A percentile compares a stretch with the other conserved stretches of the same genome.
Evolutionary conservation across 352 stramenopile species (phyloP).

Genomic region (Plasmopara halstedii): DNA sequence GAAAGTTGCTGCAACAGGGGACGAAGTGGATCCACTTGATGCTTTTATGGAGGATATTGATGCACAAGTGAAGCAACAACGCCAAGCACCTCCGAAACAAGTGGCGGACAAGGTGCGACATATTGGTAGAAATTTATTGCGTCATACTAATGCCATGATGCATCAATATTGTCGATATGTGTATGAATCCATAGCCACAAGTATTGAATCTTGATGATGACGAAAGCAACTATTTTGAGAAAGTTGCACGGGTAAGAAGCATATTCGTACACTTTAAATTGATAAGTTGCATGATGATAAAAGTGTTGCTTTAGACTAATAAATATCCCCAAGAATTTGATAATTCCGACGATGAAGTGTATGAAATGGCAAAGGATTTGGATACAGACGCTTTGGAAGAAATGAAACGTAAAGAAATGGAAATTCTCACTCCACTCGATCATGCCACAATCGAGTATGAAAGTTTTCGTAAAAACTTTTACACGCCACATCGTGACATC

Average conservation of each 20-base stretch:
- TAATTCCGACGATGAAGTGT: conserved; percentile 77
- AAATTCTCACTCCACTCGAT: conserved; percentile 63
- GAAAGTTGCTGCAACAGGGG: background rate
- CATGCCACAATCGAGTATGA: conserved; percentile 70
- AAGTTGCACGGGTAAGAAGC: conserved; percentile 15
- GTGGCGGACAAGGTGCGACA: conserved; percentile 29
- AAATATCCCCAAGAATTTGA: no score
- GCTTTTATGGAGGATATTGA: conserved; percentile 83
- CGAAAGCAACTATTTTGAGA: conserved; percentile 25
- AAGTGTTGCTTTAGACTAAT: no score
- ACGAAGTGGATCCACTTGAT: conserved; percentile 77
- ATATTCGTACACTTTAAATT: background rate
- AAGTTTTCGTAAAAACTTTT: conserved; percentile 77
- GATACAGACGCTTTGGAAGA: conserved; percentile 29
- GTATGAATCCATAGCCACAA: no score
- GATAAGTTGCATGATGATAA: no score
- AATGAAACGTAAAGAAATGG: conserved; percentile 52
- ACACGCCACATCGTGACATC: conserved; percentile 41
- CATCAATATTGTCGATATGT: background rate
- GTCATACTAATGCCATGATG: background rate
- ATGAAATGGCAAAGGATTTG: conserved; percentile 43
- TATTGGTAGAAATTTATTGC: background rate
- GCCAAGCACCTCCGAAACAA: conserved; percentile 9
- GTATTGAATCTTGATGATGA: conserved; percentile 30
- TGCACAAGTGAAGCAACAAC: conserved; percentile 53